These are phyloP conservation scores for Termitomyces sp. DNA, from an alignment of 768 basidiomycete genomes.

Conservation along the genomic window DNA sequence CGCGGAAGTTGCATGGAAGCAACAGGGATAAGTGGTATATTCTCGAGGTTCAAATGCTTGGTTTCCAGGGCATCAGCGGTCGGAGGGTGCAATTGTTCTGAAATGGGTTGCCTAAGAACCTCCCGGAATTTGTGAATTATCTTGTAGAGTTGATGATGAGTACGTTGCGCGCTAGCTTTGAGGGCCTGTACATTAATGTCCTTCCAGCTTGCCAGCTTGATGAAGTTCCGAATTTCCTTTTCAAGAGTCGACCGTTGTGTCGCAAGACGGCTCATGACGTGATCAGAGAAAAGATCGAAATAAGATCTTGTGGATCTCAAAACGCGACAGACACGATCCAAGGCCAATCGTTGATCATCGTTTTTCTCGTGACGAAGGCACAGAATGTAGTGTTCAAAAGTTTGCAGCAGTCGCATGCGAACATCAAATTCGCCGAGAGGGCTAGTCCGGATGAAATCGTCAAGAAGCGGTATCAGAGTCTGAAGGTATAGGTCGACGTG, in stretches of 20 bases:
- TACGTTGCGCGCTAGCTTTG: conserved; percentile 83
- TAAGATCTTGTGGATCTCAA: conserved; percentile 55
- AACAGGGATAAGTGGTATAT: background rate
- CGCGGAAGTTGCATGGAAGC: background rate
- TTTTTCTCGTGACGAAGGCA: conserved; percentile 28
- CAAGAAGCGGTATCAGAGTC: conserved; percentile 69
- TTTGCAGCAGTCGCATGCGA: conserved; percentile 60
- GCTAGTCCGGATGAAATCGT: conserved; percentile 68
- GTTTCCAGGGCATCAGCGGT: conserved; percentile 31
- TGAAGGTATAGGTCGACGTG: conserved; percentile 48
- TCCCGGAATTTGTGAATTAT: conserved; percentile 90
- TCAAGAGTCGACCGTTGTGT: conserved; percentile 60
- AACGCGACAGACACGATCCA: conserved; percentile 50
- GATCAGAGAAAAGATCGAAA: conserved; percentile 54
- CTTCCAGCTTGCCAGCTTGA: conserved; percentile 98
- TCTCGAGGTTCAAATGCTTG: conserved; percentile 9
- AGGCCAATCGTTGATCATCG: conserved; percentile 19
- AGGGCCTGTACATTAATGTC: conserved; percentile 94
- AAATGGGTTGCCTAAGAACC: conserved; percentile 68
- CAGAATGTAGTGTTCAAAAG: conserved; percentile 53
- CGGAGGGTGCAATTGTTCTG: conserved; percentile 30
- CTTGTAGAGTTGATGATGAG: conserved; percentile 89
- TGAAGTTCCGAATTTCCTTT: conserved; percentile 75
- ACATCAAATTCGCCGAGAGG: conserved; percentile 80
- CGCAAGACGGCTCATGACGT: conserved; percentile 41